Base-by-base conservation (phyloP, 23 red algal genomes). In the Gracilaria vermiculophylla region DNA sequence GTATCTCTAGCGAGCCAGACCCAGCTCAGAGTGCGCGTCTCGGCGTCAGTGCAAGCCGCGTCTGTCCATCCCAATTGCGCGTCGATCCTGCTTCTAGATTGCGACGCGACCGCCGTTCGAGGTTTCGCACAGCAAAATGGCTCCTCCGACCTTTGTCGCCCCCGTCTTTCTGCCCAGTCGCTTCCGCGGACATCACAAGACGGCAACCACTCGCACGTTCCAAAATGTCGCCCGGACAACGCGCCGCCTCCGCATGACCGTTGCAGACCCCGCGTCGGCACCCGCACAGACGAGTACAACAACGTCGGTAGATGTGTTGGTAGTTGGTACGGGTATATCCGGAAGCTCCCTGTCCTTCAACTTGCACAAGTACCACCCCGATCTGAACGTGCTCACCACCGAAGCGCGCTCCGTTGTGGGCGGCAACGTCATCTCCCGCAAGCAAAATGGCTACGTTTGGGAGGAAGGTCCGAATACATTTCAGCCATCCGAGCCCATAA, bases 381-480 rank as follows among this genome's bases (percentile, higher is more conserved):
- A 86, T 3, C 25, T 93, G 21, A 69, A 92, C 35, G 78, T 92
- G 23, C 78, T 98, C 47, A 42, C 87, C 64, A 92, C 85, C 20
- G 96, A 98, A 55, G 75, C 92, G 9, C 83, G 92, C 33, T 91
- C 87, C 61, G 65, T 84, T 29, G 92, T 98, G 2, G 96, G 96
- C 36, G 96, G 96, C 31, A 92, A 94, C 43, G 81, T 98, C 4
- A 91, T 94, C 7, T 94, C 96, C 51, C 66, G 77, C 27, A 79
- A 91, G 14, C 42, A 48, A 3, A 73, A 95, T 58, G 96, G 91
- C 17, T 98, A 94, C 43, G 42, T 85, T 16, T 98, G 96, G 96
- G 96, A 98, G 53, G 96, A 98, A 82, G 96, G 96, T 3, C 92
- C 96, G 4, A 98, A 98, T 67, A 98, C 96, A 21, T 98, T 98